Base-by-base conservation (phyloP, 2,329 filamentous ascomycete species). In the Aspergillus felis region DNA sequence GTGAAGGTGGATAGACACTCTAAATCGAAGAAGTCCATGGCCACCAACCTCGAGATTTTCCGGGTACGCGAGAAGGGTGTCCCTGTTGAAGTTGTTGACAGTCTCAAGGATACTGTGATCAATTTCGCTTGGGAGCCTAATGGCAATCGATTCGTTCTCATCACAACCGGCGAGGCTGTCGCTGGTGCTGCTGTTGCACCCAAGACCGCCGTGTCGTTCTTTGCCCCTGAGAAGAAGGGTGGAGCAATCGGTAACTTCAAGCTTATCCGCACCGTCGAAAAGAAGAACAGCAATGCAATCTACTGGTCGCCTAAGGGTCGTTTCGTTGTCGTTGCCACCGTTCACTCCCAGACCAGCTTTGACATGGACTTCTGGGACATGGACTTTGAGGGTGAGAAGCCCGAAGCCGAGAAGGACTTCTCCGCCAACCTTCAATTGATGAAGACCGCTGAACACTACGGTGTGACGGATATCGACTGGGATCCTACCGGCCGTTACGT, bases 121-220 rank as follows among this genome's bases (percentile, higher is more conserved):
- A 99, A 99, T 82, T 99, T 99, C 73, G 92, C 94, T 9, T 99
- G 94, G 94, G 94, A 99, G 74, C 94, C 94, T 62, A 97, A 97
- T 81, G 94, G 94, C 61, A 92, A 96, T 75, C 88, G 94, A 42
- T 99, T 99, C 74, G 92, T 97, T 64, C 88, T 97, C 71, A 99
- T 99, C 79, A 97, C 92, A 38, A 94, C 91, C 20, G 89, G 91
- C 10, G 94, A 99, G 78, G 86, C 90, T 2, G 82, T 87, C 44
- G 86, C 87, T 42, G 86, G 87, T 47, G 87, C 90, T 10, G 92
- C 90, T 12, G 92, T 96, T 7, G 85, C 90, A 4, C 92, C 94
- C 62, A 99, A 99, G 84, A 97, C 94, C 1, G 84, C 92, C 0
- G 93, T 97, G 22, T 85, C 91, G 35, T 99, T 99, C 84, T 99